phyloP scores from a whole-genome alignment of 805 yeast species.

The Candida nanaspora region DNA sequence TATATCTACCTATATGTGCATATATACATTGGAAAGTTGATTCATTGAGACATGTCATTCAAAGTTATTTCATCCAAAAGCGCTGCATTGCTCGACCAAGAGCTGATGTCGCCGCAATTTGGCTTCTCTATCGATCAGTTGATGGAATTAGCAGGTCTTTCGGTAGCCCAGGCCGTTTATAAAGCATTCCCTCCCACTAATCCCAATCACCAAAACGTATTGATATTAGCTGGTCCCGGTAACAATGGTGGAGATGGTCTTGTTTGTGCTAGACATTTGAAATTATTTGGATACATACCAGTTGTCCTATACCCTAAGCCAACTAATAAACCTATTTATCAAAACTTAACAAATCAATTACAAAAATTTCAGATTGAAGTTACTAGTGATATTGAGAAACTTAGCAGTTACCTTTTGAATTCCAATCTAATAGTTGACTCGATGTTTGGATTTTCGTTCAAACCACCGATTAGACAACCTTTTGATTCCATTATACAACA shows the following conservation, averaged over 20 bases:
- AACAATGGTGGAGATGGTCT: slow-evolving; percentile 97
- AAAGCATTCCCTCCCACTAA: slow-evolving; percentile 51
- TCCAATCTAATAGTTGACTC: slow-evolving; percentile 65
- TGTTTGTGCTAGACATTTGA: slow-evolving; percentile 89
- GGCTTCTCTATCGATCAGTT: slow-evolving; percentile 80
- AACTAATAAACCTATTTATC: slow-evolving; percentile 47
- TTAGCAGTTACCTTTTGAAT: slow-evolving; percentile 21
- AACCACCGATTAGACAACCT: slow-evolving; percentile 81
- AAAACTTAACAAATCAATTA: slow-evolving; percentile 60
- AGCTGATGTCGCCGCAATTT: slow-evolving; percentile 70
- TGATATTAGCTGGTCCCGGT: slow-evolving; percentile 89
- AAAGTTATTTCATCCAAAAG: slow-evolving; percentile 40
- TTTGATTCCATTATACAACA: slow-evolving; percentile 44
- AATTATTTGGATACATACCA: slow-evolving; percentile 73
- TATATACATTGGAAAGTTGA: no score
- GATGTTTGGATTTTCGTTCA: slow-evolving; percentile 88
- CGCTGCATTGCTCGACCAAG: slow-evolving; percentile 78
- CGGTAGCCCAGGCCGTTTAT: slow-evolving; percentile 84
- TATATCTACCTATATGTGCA: no score
- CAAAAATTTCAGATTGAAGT: slow-evolving; percentile 55
- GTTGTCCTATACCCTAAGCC: slow-evolving; percentile 74
- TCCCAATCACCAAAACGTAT: slow-evolving; percentile 31
- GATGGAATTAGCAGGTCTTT: slow-evolving; percentile 94
- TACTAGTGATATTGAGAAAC: slow-evolving; percentile 24
- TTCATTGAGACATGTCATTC: slow-evolving; percentile 24